Percentiles rank a stretch among this genome's conserved stretches.
Evolutionary conservation across 176 grass and related monocot species (phyloP).

Genomic region (Rhynchospora breviuscula): DNA sequence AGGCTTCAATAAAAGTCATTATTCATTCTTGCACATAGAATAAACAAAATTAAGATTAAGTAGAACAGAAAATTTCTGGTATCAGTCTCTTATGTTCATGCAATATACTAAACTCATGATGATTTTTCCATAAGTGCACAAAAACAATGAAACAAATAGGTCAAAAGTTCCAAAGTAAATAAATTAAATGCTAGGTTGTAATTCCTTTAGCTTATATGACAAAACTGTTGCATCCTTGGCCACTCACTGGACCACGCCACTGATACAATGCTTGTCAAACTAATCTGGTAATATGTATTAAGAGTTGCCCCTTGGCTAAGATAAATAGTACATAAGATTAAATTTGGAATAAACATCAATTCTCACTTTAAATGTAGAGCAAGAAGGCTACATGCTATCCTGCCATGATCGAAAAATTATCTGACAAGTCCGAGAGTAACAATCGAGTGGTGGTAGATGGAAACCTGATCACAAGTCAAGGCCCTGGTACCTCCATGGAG

Average conservation of each 20-base stretch:
- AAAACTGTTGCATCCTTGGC: neutral
- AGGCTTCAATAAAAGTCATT: neutral
- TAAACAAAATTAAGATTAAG: neutral
- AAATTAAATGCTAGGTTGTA: neutral
- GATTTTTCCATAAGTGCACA: neutral
- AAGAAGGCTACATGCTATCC: constrained; percentile 62
- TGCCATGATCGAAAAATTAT: constrained; percentile 15
- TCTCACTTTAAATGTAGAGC: constrained; percentile 32
- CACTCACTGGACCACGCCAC: neutral
- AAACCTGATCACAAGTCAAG: constrained; percentile 26
- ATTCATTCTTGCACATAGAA: neutral
- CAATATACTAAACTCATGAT: neutral
- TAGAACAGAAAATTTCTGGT: neutral
- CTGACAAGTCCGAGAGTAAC: neutral
- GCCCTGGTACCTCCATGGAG: constrained; percentile 21
- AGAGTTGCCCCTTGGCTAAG: neutral
- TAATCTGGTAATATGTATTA: neutral
- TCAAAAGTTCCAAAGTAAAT: neutral
- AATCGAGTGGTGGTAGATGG: constrained; percentile 23
- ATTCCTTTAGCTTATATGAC: neutral
- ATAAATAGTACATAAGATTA: neutral
- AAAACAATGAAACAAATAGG: neutral
- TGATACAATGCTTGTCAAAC: too few relatives aligned
- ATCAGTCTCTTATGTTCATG: neutral
- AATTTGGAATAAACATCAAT: neutral